phyloP scores from a whole-genome alignment of 768 basidiomycete species.

The Gloeophyllum trabeum region DNA sequence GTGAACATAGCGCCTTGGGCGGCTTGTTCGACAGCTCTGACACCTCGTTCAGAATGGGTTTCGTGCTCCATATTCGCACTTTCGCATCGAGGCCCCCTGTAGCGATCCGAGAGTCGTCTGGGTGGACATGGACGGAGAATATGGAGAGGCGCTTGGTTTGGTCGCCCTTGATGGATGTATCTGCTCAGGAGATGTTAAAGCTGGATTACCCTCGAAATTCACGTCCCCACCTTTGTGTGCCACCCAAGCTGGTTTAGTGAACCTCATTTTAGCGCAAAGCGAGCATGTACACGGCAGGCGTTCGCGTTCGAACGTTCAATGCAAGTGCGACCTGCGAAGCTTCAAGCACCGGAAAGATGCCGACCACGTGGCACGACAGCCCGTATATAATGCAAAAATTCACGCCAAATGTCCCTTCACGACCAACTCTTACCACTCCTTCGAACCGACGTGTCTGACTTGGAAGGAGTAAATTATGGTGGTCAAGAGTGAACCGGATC shows the following conservation, averaged over 20 bases:
- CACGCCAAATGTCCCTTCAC: not conserved
- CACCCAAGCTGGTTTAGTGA: slow-evolving; percentile 86
- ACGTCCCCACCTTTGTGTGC: slow-evolving; percentile 52
- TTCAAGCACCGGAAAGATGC: not conserved
- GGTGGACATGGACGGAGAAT: slow-evolving; percentile 90
- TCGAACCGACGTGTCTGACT: not conserved
- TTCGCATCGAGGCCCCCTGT: slow-evolving; percentile 95
- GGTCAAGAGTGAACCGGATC: slow-evolving; percentile 46
- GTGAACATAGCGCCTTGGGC: slow-evolving; percentile 82
- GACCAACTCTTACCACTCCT: not conserved
- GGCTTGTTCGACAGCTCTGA: slow-evolving; percentile 58
- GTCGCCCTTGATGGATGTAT: slow-evolving; percentile 46
- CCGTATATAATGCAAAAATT: not conserved
- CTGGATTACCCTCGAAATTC: slow-evolving; percentile 11
- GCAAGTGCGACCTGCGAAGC: not conserved
- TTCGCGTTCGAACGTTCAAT: no score
- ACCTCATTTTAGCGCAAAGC: slow-evolving; percentile 44
- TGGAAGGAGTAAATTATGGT: not conserved
- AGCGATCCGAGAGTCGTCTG: slow-evolving; percentile 93
- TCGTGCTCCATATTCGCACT: slow-evolving; percentile 95
- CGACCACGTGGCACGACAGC: not conserved
- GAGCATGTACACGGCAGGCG: not conserved
- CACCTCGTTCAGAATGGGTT: slow-evolving; percentile 76
- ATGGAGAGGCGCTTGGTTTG: slow-evolving; percentile 68
- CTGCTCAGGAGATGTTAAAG: slow-evolving; percentile 10